Evolutionary conservation across 805 yeast species (phyloP).

Genomic region (Yarrowia phangngaensis): DNA sequence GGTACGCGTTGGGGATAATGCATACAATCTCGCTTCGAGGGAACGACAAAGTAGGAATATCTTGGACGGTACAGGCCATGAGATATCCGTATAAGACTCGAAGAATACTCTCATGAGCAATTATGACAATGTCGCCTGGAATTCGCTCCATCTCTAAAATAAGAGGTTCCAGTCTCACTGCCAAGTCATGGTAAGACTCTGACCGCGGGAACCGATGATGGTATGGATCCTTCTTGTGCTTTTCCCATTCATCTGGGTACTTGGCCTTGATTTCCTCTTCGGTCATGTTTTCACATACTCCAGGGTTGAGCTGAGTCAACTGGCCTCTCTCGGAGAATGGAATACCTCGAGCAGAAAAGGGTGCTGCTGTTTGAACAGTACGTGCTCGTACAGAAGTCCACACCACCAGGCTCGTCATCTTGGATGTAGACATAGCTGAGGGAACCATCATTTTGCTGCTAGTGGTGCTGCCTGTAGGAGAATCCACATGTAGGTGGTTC

Average conservation of each 20-base stretch:
- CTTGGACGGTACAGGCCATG: slow-evolving; percentile 85
- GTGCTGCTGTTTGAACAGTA: slow-evolving; percentile 73
- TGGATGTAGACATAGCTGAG: slow-evolving; percentile 30
- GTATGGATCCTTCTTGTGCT: slow-evolving; percentile 73
- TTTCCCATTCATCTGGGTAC: slow-evolving; percentile 67
- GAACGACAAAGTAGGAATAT: slow-evolving; percentile 76
- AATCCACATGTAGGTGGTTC: slow-evolving; percentile 11
- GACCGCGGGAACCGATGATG: slow-evolving; percentile 89
- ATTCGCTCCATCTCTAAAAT: slow-evolving; percentile 90
- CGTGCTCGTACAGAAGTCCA: slow-evolving; percentile 93
- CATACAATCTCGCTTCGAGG: slow-evolving; percentile 82
- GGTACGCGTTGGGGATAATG: slow-evolving; percentile 78
- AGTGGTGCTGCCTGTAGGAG: slow-evolving; percentile 10
- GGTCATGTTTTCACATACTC: slow-evolving; percentile 69
- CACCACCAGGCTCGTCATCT: slow-evolving; percentile 65
- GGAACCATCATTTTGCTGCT: slow-evolving; percentile 16
- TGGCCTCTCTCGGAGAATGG: slow-evolving; percentile 73
- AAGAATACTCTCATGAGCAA: slow-evolving; percentile 89
- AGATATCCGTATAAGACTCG: slow-evolving; percentile 89
- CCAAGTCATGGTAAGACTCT: slow-evolving; percentile 94
- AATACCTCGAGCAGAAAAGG: slow-evolving; percentile 57
- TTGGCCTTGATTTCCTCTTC: slow-evolving; percentile 54
- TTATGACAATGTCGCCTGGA: slow-evolving; percentile 72
- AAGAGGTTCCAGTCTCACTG: slow-evolving; percentile 88
- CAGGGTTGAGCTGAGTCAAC: slow-evolving; percentile 84